phyloP scores from a whole-genome alignment of 163 green algal genomes.

The Chlorella variabilis region DNA sequence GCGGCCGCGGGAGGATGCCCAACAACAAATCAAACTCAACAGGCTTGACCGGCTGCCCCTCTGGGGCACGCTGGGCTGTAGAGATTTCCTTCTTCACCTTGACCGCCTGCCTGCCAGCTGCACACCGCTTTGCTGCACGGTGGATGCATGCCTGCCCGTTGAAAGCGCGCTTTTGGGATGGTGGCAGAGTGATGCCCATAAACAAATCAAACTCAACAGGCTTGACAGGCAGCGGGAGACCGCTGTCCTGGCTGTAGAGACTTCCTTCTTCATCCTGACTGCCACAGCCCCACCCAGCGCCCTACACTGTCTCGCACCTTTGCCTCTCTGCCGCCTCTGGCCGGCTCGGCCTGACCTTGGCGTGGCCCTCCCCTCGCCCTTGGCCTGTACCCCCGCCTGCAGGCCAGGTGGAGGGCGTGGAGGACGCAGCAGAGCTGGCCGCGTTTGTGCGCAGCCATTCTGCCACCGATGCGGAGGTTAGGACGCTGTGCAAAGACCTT shows the following conservation, averaged over 20 bases:
- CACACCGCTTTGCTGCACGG: conserved; percentile 28
- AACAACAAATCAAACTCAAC: conserved; percentile 46
- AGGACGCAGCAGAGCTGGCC: conserved; percentile 41
- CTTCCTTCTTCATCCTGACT: conserved; percentile 46
- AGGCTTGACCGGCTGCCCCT: conserved; percentile 30
- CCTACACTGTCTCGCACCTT: too few species aligned
- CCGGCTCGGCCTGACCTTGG: too few species aligned
- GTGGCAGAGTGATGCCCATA: conserved; percentile 29
- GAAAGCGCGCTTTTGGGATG: neutral
- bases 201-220: conserved; percentile 50
- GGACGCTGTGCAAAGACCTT: conserved; percentile 87
- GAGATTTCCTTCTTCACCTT: conserved; percentile 43
- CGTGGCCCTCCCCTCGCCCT: too few species aligned
- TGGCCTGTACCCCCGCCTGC: conserved; percentile 5
- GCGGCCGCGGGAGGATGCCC: conserved; percentile 28
- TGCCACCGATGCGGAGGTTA: conserved; percentile 82
- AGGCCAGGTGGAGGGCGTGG: conserved; percentile 35
- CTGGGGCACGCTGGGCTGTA: conserved; percentile 18
- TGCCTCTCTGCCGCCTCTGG: too few species aligned
- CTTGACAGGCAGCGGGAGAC: conserved; percentile 17
- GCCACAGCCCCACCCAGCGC: neutral
- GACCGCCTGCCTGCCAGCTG: conserved; percentile 1
- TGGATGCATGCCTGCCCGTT: neutral
- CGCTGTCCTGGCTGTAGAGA: conserved; percentile 37
- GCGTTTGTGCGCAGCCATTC: conserved; percentile 61